Evolutionary conservation across 1,139 yeast species (phyloP), one percentile per base, ranked within the genome.

Genomic region (Petasospora rhodanensis): DNA sequence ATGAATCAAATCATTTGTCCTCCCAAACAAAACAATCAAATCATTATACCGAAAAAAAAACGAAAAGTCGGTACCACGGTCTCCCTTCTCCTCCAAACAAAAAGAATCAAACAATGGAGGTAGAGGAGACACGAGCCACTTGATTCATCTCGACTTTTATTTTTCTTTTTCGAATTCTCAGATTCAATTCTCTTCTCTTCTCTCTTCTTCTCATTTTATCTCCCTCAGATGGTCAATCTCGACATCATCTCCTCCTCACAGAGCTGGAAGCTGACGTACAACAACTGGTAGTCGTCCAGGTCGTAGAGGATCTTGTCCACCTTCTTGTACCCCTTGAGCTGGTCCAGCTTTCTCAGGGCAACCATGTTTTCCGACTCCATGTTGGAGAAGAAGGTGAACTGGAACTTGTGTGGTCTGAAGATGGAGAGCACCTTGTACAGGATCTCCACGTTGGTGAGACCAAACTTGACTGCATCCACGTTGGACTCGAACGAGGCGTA

Each of bases 401-500:
- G 79, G 52, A 89, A 85, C 52, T 76, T 79, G 17, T 77, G 76
- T 4, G 97, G 97, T 38, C 67, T 68, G 59, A 89, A 82, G 28
- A 83, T 71, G 10, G 59, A 52, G 45, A 87, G 66, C 5, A 87
- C 79, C 31, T 72, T 72, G 33, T 62, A 52, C 46, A 79, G 58
- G 6, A 84, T 77, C 14, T 69, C 70, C 20, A 65, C 52, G 47
- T 79, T 72, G 30, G 68, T 61, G 30, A 71, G 56, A 12, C 66
- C 61, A 24, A 56, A 56, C 34, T 58, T 57, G 12, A 64, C 58
- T 5, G 74, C 63, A 9, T 80, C 76, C 31, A 78, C 85, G 56
- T 85, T 91, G 14, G 96, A 79, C 57, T 91, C 97, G 60, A 89
- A 91, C 12, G 95, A 84, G 11, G 97, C 97, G 60, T 91, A 91